phyloP scores from a whole-genome alignment of 345 rosid genomes.

The Salix purpurea region DNA sequence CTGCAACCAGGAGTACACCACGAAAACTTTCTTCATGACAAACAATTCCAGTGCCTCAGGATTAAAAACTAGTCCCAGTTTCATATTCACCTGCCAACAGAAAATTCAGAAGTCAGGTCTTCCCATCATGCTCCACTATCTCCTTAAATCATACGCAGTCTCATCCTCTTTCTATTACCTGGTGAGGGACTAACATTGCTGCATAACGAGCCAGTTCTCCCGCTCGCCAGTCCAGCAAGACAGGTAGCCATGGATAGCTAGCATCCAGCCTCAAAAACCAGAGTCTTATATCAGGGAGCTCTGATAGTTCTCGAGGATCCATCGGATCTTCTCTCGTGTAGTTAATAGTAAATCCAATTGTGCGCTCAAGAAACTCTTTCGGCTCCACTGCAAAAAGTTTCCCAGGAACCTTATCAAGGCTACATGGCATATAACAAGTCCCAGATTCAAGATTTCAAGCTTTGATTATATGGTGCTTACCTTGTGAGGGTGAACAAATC shows the following conservation, averaged over 20 bases:
- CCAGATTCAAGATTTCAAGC: background rate
- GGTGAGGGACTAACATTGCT: constrained; percentile 85
- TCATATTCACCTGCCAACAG: constrained; percentile 63
- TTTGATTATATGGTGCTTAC: constrained; percentile 23
- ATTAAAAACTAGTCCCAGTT: constrained; percentile 81
- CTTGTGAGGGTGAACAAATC: constrained; percentile 52
- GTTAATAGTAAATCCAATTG: constrained; percentile 68
- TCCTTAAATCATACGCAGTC: background rate
- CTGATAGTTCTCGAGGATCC: constrained; percentile 75
- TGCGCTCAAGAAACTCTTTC: constrained; percentile 52
- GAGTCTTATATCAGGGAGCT: constrained; percentile 72
- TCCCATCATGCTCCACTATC: background rate
- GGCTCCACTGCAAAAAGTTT: constrained; percentile 41
- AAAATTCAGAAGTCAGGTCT: background rate
- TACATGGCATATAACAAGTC: background rate
- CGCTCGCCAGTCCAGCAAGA: constrained; percentile 78
- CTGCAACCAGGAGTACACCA: constrained; percentile 69
- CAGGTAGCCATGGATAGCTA: constrained; percentile 78
- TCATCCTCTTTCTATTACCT: constrained; percentile 31
- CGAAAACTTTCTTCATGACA: constrained; percentile 67
- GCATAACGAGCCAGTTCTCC: constrained; percentile 90
- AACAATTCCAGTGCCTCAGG: constrained; percentile 86
- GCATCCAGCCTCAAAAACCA: constrained; percentile 93
- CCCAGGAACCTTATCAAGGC: background rate
- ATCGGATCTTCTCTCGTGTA: constrained; percentile 61